Base-by-base conservation (phyloP, 2,329 filamentous ascomycete species). In the Ilyonectria destructans region DNA sequence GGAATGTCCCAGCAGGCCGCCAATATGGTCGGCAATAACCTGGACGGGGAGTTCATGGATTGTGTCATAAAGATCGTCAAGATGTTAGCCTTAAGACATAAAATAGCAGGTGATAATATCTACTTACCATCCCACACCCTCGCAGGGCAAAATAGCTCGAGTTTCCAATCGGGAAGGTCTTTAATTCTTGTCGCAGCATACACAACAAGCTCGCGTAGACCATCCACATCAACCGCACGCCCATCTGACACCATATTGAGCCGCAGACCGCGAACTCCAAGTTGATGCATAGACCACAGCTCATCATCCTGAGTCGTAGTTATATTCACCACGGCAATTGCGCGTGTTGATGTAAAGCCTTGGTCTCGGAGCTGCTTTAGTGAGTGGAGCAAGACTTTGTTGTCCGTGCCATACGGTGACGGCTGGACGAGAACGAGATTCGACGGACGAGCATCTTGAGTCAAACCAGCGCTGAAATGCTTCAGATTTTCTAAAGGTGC, bases 1-100 rank as follows among this genome's bases (percentile, higher is more conserved):
- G 2, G 49, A 62, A 2, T 37, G 19, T 12, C 59, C 59, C 29
- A 62, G 6, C 12, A 62, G 5, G 17, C 59, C 59, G 1, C 59
- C 59, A 8, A 62, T 56, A 37, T 62, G 59, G n/a, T 62, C 59
- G 10, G 59, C 59, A 29, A 62, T 62, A 2, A 62, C 59, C 17
- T 62, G 49, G 8, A 62, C 59, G 7, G 59, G 49, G 23, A 62
- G 49, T 6, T 46, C 37, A 3, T 23, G 15, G n/a, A 62, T 55
- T 2, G 58, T 62, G 19, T 55, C 49, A 33, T 62, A 29, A 7
- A 62, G 48, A 21, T 62, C 59, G 43, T 17, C 12, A 6, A 1
- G 9, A 10, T 9, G n/a, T 62, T 35, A 62, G 23, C 7, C n/a
- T 23, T 6, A 26, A 26, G 7, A 15, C n/a, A 17, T 1, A 37